Percentiles rank a stretch among this genome's conserved stretches.
phyloP scores from a whole-genome alignment of 176 grass and related monocot genomes.

The Avena atlantica region DNA sequence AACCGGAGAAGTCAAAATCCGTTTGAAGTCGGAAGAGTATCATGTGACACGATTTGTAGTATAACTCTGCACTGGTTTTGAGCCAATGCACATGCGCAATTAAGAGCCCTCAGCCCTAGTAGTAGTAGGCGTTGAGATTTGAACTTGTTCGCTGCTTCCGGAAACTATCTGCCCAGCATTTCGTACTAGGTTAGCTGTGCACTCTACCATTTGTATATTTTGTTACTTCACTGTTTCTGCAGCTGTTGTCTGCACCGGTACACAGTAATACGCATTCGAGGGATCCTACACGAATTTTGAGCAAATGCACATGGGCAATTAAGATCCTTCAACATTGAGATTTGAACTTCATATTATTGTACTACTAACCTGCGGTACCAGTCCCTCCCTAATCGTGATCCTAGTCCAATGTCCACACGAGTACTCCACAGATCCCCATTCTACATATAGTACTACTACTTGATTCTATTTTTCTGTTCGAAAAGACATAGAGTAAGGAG shows the following conservation, averaged over 20 bases:
- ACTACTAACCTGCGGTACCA: not conserved
- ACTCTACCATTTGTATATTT: not conserved
- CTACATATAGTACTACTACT: too few relatives aligned
- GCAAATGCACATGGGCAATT: conserved; percentile 56
- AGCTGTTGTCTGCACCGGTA: too few relatives aligned
- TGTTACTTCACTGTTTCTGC: not conserved
- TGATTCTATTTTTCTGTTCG: too few relatives aligned
- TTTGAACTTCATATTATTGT: conserved; percentile 18
- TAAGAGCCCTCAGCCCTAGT: too few relatives aligned
- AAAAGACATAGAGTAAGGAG: too few relatives aligned
- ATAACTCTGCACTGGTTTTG: too few relatives aligned
- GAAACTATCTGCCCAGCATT: too few relatives aligned
- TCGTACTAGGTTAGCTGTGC: not conserved
- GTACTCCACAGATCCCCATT: not conserved
- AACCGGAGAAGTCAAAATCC: not conserved
- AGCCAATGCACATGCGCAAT: too few relatives aligned
- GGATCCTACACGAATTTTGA: not conserved
- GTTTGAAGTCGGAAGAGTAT: not conserved
- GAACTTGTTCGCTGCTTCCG: too few relatives aligned
- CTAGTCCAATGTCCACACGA: not conserved
- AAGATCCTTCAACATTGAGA: conserved; percentile 45
- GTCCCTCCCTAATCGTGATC: not conserved
- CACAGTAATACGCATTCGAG: too few relatives aligned
- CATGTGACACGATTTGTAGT: not conserved
- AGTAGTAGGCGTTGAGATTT: too few relatives aligned